Base-by-base conservation (phyloP, 352 stramenopile species). In the Stephanocyclus meneghinianus region DNA sequence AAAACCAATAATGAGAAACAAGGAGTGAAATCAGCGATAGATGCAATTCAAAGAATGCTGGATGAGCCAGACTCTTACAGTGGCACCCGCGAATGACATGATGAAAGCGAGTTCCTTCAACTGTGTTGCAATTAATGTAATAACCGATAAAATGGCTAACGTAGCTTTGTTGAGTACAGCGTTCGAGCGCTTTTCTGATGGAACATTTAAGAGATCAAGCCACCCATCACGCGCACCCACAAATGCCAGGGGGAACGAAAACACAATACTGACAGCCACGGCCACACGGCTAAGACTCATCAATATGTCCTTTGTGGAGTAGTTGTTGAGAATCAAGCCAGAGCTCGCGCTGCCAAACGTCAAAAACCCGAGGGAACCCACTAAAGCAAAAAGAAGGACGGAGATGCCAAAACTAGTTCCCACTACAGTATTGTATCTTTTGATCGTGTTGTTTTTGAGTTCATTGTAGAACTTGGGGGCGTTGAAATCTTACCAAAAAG, bases 311-410 rank as follows among this genome's bases (percentile, higher is more conserved):
- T 78, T 80, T 0, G 64, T 90, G 10, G 89, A 85, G 83, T 97
- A 97, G 77, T 96, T 97, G 83, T 96, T 97, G 9, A 94, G 71
- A 81, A 95, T 93, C 15, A 94, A 76, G 71, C 90, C 90, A 67
- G 85, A 88, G 47, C 75, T 86, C 0, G 76, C 78, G 45, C 70
- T 72, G 56, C 91, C 91, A 75, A 94, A 95, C 1, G 91, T 95
- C 15, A 91, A 67, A 51, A 94, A 95, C 37, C 89, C 87, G 11
- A 93, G 61, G 1, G 83, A 82, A 8, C 85, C 84, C 44, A 93
- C 81, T n/a, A 84, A 66, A 11, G 61, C 78, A 68, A 91, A 92
- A 1, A 91, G 42, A 8, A 75, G 10, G 15, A 92, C 76, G 11
- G 72, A 84, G 37, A 86, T 85, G 5, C 80, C 89, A 77, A 94